These are phyloP conservation scores for Acacia confusa DNA, from an alignment of 306 rosid genomes.

Conservation along the genomic window DNA sequence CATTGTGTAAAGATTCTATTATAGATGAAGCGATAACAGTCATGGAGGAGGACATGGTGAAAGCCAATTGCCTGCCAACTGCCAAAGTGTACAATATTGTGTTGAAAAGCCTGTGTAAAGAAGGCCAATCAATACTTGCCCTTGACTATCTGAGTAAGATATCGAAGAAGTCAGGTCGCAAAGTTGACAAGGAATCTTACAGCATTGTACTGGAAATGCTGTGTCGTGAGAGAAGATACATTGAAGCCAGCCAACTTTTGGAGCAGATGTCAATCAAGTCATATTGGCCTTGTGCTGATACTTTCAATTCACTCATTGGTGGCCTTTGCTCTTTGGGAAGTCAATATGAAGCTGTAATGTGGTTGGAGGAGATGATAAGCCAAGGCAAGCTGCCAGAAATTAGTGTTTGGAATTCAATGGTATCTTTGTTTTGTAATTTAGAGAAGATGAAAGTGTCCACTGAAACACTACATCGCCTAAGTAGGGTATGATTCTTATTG, in stretches of 20 bases:
- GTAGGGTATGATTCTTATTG: constrained; percentile 33
- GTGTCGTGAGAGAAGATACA: constrained; percentile 39
- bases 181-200: constrained; percentile 39
- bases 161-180: constrained; percentile 38
- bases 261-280: constrained; percentile 57
- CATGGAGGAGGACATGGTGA: constrained; percentile 52
- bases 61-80: constrained; percentile 43
- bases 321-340: constrained; percentile 52
- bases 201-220: constrained; percentile 45
- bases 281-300: constrained; percentile 44
- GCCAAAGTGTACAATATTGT: constrained; percentile 36
- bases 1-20: constrained; percentile 35
- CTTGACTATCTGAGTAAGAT: constrained; percentile 49
- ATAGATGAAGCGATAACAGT: constrained; percentile 46
- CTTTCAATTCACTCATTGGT: constrained; percentile 44
- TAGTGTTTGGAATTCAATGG: constrained; percentile 45
- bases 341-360: constrained; percentile 56
- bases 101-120: constrained; percentile 35
- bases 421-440: constrained; percentile 36
- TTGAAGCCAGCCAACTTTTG: constrained; percentile 50
- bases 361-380: constrained; percentile 63
- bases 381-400: constrained; percentile 51
- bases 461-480: constrained; percentile 34
- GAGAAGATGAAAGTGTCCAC: constrained; percentile 20
- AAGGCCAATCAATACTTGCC: constrained; percentile 29